phyloP scores from a whole-genome alignment of 345 rosid species.

The Aquilaria yunnanensis region DNA sequence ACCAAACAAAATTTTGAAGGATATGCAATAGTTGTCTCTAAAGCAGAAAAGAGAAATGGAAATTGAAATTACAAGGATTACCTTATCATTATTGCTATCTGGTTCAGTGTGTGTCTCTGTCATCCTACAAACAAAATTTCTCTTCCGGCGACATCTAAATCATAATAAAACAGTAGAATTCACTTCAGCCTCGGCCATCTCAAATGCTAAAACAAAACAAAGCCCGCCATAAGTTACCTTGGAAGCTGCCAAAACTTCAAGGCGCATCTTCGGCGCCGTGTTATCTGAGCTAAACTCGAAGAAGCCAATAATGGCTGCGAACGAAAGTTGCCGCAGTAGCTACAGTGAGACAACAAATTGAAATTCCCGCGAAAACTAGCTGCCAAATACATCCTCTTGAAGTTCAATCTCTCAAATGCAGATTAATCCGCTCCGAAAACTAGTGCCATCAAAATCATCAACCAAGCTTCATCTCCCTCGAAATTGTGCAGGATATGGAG shows the following conservation, averaged over 20 bases:
- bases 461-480: background rate
- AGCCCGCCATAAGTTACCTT: constrained; percentile 28
- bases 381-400: constrained; percentile 41
- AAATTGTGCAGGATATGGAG: constrained; percentile 4
- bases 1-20: background rate
- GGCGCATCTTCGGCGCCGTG: constrained; percentile 14
- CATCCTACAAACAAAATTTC: constrained; percentile 46
- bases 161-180: background rate
- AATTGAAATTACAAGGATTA: constrained; percentile 2
- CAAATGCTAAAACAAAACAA: background rate
- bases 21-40: background rate
- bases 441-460: constrained; percentile 12
- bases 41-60: background rate
- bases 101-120: constrained; percentile 66
- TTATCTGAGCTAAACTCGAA: constrained; percentile 23
- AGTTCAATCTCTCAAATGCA: background rate
- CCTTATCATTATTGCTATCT: constrained; percentile 74
- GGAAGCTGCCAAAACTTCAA: constrained; percentile 25
- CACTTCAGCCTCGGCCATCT: constrained; percentile 7
- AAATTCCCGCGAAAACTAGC: constrained; percentile 47
- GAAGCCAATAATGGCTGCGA: constrained; percentile 47
- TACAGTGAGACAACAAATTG: constrained; percentile 38
- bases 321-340: constrained; percentile 46
- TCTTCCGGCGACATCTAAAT: constrained; percentile 36
- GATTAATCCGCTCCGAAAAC: constrained; percentile 11